Percentiles rank a stretch among this genome's conserved stretches.
phyloP scores from a whole-genome alignment of 2,329 filamentous ascomycete genomes.

The Moelleriella libera region DNA sequence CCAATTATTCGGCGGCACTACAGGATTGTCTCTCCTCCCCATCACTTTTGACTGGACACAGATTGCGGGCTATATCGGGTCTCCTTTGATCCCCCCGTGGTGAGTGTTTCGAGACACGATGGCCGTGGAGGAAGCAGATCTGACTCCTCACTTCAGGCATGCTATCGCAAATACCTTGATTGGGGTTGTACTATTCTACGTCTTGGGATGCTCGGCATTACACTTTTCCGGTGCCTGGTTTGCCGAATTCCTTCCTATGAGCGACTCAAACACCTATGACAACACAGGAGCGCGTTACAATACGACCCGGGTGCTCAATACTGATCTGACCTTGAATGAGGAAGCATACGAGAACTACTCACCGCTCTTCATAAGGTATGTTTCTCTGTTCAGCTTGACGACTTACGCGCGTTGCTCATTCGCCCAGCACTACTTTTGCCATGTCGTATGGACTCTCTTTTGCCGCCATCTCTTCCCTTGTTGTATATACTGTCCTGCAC shows the following conservation, averaged over 20 bases:
- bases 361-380: constrained; percentile 46
- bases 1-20: constrained; percentile 57
- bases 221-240: constrained; percentile 57
- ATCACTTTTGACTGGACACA: constrained; percentile 70
- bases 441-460: constrained; percentile 59
- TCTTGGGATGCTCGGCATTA: constrained; percentile 42
- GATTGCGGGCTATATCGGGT: constrained; percentile 52
- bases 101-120: constrained; percentile 14
- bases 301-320: constrained; percentile 46
- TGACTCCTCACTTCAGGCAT: constrained; percentile 27
- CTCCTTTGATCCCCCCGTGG: constrained; percentile 57
- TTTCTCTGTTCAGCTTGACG: neutral
- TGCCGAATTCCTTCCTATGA: constrained; percentile 51
- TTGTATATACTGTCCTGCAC: constrained; percentile 55
- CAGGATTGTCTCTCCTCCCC: constrained; percentile 53
- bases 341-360: constrained; percentile 53
- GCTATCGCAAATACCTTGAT: constrained; percentile 61
- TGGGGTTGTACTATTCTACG: constrained; percentile 51
- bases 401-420: neutral
- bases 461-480: constrained; percentile 52
- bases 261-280: constrained; percentile 56
- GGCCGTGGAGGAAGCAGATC: neutral
- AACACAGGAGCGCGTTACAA: constrained; percentile 54
- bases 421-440: constrained; percentile 51
- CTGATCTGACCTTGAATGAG: constrained; percentile 47